Percentiles rank a stretch among this genome's conserved stretches.
Evolutionary conservation across 371 early-diverging fungal species (phyloP).

Genomic region (Apophysomyces trapeziformis): DNA sequence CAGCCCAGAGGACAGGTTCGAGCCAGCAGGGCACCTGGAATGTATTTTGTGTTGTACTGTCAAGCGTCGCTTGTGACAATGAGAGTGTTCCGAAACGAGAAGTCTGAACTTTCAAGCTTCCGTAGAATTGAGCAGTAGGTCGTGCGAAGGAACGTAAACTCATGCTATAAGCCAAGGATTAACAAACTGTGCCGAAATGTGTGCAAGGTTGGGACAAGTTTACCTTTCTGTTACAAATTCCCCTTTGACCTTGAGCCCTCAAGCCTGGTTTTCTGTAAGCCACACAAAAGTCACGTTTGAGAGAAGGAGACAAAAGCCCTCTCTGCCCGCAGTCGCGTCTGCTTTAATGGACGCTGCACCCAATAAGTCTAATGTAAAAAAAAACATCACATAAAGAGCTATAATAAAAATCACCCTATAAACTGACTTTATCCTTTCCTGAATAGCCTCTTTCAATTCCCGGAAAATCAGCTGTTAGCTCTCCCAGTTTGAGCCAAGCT

Average conservation of each 20-base stretch:
- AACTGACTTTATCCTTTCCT: not conserved
- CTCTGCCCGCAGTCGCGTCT: not conserved
- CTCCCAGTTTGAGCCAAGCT: not conserved
- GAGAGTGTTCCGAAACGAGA: conserved; percentile 13
- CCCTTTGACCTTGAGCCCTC: not conserved
- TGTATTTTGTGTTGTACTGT: conserved; percentile 16
- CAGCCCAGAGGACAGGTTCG: conserved; percentile 72
- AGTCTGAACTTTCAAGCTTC: not conserved
- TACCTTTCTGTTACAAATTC: not conserved
- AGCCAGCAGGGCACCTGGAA: conserved; percentile 54
- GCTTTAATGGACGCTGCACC: conserved; percentile 8
- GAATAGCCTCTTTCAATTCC: conserved; percentile 2
- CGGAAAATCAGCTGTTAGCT: not conserved
- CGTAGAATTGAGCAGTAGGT: not conserved
- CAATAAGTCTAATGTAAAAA: conserved; percentile 1
- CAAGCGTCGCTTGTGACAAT: conserved; percentile 11
- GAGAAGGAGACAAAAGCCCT: not conserved
- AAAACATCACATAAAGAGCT: not conserved
- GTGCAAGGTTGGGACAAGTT: too few species aligned
- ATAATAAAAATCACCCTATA: not conserved
- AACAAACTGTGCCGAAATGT: not conserved
- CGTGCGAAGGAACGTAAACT: conserved; percentile 2
- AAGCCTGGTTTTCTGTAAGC: not conserved
- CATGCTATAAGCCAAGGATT: not conserved
- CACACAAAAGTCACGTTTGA: conserved; percentile 1